phyloP scores from a whole-genome alignment of 352 stramenopile genomes.

The Thalassiosira exigua region DNA sequence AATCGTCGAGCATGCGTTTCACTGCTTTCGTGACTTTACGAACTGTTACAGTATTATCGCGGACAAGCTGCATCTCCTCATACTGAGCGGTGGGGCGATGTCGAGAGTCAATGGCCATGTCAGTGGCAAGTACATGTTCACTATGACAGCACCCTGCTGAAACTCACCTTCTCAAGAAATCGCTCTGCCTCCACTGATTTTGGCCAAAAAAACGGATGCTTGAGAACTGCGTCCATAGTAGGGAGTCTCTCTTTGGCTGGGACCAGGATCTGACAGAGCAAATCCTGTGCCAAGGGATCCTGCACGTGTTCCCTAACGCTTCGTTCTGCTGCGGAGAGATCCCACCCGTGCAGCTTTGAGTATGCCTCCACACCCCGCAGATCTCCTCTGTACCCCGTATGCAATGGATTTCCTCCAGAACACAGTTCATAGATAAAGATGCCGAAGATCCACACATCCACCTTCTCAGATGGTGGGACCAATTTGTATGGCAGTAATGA shows the following conservation, averaged over 20 bases:
- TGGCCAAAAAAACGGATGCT: constrained; percentile 73
- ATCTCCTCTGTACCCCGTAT: constrained; percentile 59
- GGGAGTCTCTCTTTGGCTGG: constrained; percentile 55
- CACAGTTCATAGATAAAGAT: constrained; percentile 71
- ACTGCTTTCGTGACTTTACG: constrained; percentile 31
- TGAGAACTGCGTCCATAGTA: constrained; percentile 55
- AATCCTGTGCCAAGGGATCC: constrained; percentile 75
- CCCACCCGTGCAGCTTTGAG: constrained; percentile 59
- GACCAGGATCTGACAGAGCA: constrained; percentile 65
- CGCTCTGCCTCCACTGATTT: constrained; percentile 50
- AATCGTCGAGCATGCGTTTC: constrained; percentile 32
- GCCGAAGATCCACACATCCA: constrained; percentile 77
- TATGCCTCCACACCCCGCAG: constrained; percentile 59
- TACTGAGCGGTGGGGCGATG: no score
- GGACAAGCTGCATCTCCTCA: constrained; percentile 57
- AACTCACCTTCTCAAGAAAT: constrained; percentile 48
- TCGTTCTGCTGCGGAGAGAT: constrained; percentile 32
- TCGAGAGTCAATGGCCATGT: no score
- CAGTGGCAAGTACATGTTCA: no score
- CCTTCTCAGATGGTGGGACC: constrained; percentile 49
- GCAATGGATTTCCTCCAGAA: constrained; percentile 65
- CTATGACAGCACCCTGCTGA: no score
- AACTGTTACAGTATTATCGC: constrained; percentile 42
- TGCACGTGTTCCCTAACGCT: constrained; percentile 66
- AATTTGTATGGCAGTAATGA: constrained; percentile 73